Evolutionary conservation across 768 basidiomycete genomes (phyloP), one percentile per base, ranked within the genome.

Genomic region (Kwoniella bestiolae): DNA sequence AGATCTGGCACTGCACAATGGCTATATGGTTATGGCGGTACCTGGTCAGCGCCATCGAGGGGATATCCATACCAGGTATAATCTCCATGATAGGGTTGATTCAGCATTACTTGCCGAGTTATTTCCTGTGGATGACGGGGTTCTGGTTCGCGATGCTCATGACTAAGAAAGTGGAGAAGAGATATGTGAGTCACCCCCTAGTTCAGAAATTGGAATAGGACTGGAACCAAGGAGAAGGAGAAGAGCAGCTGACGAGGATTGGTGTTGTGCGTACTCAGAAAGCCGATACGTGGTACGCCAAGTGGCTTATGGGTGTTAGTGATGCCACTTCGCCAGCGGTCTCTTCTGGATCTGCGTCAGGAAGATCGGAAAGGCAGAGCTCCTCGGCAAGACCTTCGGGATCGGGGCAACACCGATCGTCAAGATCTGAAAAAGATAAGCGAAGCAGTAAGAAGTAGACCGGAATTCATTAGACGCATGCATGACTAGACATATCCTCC

Each of bases 1-100:
- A 58, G 16, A 61, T 72, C 23, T 75, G 71, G 71, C 72, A 77
- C 53, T 75, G 75, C 41, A 67, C 73, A 26, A 65, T 77, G 14
- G 76, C 76, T 0, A 75, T 77, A 34, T 77, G 76, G 76, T 45
- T 73, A 14, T 77, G 73, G 73, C 69, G 76, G 26, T 77, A 71
- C 62, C 55, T 77, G 16, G 52, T 77, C 49, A 65, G 63, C 21
- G 63, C 69, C 0, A 63, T 77, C 21, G 73, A 77, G 47, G 61
- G 62, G 0, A 46, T 77, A 25, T 57, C 57, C 5, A 58, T 77
- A 5, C 76, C 76, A 6, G 76, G 76, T 9, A 14, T 77, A 12
- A 53, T 74, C 28, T 72, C 70, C 6, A 66, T 71, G 6, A 50
- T 69, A 0, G 70, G 68, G 2, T 53, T 75, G 60, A 67, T 77